A percentile compares a stretch with the other conserved stretches of the same genome.
Evolutionary conservation across 208 protist species (phyloP).

Genomic region (Trypanosoma mega): DNA sequence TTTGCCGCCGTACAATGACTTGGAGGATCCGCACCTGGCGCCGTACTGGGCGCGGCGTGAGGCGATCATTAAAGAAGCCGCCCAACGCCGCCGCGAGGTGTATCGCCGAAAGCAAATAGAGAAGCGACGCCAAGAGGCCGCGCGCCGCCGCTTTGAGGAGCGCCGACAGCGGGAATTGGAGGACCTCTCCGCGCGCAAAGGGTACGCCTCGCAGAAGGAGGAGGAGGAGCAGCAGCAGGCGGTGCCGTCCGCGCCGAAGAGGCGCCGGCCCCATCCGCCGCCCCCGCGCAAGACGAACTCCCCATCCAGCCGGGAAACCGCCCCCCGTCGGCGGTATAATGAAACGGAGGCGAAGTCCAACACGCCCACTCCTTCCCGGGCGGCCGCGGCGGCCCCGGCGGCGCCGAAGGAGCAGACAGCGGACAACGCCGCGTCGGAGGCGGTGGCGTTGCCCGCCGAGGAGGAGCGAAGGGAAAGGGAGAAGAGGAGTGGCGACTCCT

Average conservation of each 20-base stretch:
- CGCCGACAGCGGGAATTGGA: conserved; percentile 58
- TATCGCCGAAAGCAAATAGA: conserved; percentile 47
- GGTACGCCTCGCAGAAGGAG: conserved; percentile 30
- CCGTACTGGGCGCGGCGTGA: conserved; percentile 74
- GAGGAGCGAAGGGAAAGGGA: too few species aligned
- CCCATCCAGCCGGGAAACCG: too few species aligned
- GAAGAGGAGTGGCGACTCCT: too few species aligned
- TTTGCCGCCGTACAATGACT: conserved; percentile 80
- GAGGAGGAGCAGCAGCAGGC: conserved; percentile 28
- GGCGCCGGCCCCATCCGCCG: neutral
- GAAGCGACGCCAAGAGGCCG: conserved; percentile 33
- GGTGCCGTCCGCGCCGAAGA: neutral
- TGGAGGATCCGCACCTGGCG: conserved; percentile 76
- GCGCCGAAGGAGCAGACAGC: too few species aligned
- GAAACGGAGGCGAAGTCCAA: too few species aligned
- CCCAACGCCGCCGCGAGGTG: conserved; percentile 38
- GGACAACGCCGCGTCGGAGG: too few species aligned
- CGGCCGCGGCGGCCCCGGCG: too few species aligned
- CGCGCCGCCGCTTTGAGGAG: conserved; percentile 58
- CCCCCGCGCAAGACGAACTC: neutral
- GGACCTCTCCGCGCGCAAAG: conserved; percentile 47
- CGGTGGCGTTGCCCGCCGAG: too few species aligned
- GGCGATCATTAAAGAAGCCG: conserved; percentile 53
- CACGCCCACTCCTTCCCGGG: too few species aligned
- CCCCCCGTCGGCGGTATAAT: too few species aligned